These are phyloP conservation scores for Mytilinidion resinicola DNA, from an alignment of 495 filamentous ascomycete species.

Conservation along the genomic window DNA sequence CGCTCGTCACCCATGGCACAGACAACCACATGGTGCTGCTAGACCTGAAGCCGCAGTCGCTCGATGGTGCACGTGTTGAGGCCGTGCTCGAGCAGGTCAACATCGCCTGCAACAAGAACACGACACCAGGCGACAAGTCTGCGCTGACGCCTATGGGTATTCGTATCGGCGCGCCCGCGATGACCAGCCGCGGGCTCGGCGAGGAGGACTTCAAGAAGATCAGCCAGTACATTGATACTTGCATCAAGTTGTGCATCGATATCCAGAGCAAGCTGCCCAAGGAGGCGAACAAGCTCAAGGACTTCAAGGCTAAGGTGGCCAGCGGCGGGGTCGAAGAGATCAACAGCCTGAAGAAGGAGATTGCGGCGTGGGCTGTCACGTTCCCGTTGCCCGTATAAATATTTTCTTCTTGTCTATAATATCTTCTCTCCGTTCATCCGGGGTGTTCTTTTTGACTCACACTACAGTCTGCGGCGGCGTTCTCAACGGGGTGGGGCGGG, in stretches of 20 bases:
- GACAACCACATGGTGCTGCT: slow-evolving; percentile 95
- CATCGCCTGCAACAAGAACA: slow-evolving; percentile 98
- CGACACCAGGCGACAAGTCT: slow-evolving; percentile 89
- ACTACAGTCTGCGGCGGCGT: slow-evolving; percentile 1
- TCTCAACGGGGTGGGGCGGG: not conserved
- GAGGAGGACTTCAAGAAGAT: slow-evolving; percentile 90
- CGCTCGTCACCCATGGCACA: slow-evolving; percentile 84
- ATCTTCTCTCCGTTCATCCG: not conserved
- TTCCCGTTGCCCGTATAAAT: slow-evolving; percentile 82
- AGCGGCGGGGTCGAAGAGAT: slow-evolving; percentile 72
- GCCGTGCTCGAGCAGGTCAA: slow-evolving; percentile 89
- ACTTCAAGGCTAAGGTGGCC: slow-evolving; percentile 91
- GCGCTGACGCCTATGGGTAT: slow-evolving; percentile 88
- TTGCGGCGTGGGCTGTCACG: slow-evolving; percentile 75
- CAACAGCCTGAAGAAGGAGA: slow-evolving; percentile 77
- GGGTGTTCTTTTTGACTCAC: not conserved
- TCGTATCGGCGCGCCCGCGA: slow-evolving; percentile 88
- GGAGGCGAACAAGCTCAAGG: slow-evolving; percentile 97
- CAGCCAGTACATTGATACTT: slow-evolving; percentile 79
- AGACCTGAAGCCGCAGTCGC: slow-evolving; percentile 84
- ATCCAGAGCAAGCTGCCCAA: slow-evolving; percentile 81
- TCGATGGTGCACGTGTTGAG: slow-evolving; percentile 93
- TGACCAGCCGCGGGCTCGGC: slow-evolving; percentile 91
- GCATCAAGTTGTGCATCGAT: slow-evolving; percentile 54
- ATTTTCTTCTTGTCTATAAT: slow-evolving; percentile 4